Evolutionary conservation across 129 eudicot genomes (phyloP).

Genomic region (Solidago caesia): DNA sequence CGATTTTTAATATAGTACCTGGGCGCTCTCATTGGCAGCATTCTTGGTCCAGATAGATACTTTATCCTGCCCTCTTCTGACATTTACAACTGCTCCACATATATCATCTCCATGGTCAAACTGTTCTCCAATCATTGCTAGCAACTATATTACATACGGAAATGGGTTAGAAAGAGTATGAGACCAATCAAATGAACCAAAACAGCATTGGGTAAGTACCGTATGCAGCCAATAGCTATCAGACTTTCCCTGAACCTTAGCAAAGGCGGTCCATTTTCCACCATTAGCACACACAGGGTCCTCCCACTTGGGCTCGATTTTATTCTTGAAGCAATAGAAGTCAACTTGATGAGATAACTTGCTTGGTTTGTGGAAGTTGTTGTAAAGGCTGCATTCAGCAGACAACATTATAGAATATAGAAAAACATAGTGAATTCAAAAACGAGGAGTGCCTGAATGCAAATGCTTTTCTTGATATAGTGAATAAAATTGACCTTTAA

Average conservation of each 20-base stretch:
- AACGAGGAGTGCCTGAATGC: too few species aligned
- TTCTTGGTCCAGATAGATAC: slow-evolving; percentile 87
- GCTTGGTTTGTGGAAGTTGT: slow-evolving; percentile 83
- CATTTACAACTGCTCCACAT: slow-evolving; percentile 97
- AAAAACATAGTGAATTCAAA: too few species aligned
- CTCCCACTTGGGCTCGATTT: slow-evolving; percentile 94
- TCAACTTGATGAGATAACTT: slow-evolving; percentile 58
- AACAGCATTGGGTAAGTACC: slow-evolving; percentile 34
- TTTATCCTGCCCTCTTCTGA: slow-evolving; percentile 62
- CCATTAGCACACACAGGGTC: slow-evolving; percentile 98
- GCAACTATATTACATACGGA: slow-evolving; percentile 45
- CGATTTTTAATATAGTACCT: slow-evolving; percentile 47
- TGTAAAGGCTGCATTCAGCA: slow-evolving; percentile 65
- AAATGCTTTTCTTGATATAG: too few species aligned
- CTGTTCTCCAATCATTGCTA: slow-evolving; percentile 96
- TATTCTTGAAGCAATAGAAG: slow-evolving; percentile 72
- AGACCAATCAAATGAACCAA: not conserved
- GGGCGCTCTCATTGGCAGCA: slow-evolving; percentile 96
- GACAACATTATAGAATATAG: not conserved
- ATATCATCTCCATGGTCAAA: slow-evolving; percentile 95
- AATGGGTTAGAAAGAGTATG: slow-evolving; percentile 10
- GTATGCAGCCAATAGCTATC: slow-evolving; percentile 82
- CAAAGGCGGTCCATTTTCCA: slow-evolving; percentile 81
- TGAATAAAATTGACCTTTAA: too few species aligned
- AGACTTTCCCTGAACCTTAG: slow-evolving; percentile 46